These are phyloP conservation scores for Cladorrhinum sp. DNA, from an alignment of 2,329 filamentous ascomycete species.

Conservation along the genomic window DNA sequence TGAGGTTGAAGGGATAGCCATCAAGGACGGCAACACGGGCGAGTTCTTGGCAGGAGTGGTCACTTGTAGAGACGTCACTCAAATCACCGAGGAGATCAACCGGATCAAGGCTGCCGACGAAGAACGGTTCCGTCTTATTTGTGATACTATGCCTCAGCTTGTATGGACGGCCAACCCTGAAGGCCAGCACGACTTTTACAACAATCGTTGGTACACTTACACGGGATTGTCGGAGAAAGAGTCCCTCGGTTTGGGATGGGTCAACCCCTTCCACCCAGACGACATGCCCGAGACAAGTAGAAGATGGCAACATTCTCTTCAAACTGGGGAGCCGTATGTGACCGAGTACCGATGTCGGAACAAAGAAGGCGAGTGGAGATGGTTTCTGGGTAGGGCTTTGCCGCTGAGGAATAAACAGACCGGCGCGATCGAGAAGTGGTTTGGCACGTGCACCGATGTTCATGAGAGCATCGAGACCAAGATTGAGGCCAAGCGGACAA, in stretches of 20 bases:
- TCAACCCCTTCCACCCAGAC: slow-evolving; percentile 64
- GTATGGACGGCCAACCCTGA: slow-evolving; percentile 71
- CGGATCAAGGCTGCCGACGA: slow-evolving; percentile 69
- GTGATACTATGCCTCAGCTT: slow-evolving; percentile 68
- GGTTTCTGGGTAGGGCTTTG: slow-evolving; percentile 72
- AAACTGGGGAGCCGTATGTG: slow-evolving; percentile 65
- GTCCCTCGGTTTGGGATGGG: slow-evolving; percentile 62
- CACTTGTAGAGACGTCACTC: slow-evolving; percentile 69
- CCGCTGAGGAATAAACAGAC: slow-evolving; percentile 64
- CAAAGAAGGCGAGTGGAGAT: slow-evolving; percentile 68
- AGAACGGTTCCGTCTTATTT: slow-evolving; percentile 70
- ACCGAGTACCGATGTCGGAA: slow-evolving; percentile 69
- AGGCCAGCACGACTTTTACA: slow-evolving; percentile 70
- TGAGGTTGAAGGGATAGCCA: slow-evolving; percentile 65
- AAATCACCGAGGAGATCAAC: slow-evolving; percentile 65
- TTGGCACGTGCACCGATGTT: slow-evolving; percentile 76
- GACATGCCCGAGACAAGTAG: slow-evolving; percentile 56
- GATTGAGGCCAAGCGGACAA: slow-evolving; percentile 60
- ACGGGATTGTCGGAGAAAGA: slow-evolving; percentile 64
- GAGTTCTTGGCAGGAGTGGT: slow-evolving; percentile 73
- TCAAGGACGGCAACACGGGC: slow-evolving; percentile 63
- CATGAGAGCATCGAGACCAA: slow-evolving; percentile 70
- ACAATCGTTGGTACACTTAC: slow-evolving; percentile 75
- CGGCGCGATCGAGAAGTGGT: slow-evolving; percentile 73
- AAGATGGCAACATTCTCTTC: slow-evolving; percentile 60